Percentiles rank a stretch among this genome's conserved stretches.
Evolutionary conservation across 2,329 filamentous ascomycete genomes (phyloP).

Genomic region (Emergomyces pasteurianus): DNA sequence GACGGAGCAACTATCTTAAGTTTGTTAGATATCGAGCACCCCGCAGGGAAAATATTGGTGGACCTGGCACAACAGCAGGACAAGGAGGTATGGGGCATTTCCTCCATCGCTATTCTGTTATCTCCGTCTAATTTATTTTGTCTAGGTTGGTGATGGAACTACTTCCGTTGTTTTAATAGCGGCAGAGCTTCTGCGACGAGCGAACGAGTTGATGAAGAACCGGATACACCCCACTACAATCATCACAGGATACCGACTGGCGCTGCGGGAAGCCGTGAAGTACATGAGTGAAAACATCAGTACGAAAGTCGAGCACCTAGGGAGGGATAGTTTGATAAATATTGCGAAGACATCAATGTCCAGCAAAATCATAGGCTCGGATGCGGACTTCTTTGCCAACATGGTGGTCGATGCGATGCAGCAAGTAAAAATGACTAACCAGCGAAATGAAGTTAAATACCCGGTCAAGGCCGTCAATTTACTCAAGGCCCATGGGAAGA

Average conservation of each 20-base stretch:
- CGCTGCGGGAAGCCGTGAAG: constrained; percentile 88
- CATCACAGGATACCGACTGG: constrained; percentile 94
- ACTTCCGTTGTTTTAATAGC: constrained; percentile 97
- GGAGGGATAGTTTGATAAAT: constrained; percentile 78
- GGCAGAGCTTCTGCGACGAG: constrained; percentile 81
- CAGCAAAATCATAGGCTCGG: constrained; percentile 93
- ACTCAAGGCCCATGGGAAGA: constrained; percentile 95
- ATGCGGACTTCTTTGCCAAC: constrained; percentile 93
- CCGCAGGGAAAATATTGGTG: constrained; percentile 94
- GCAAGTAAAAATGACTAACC: constrained; percentile 87
- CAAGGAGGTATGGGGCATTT: constrained; percentile 53
- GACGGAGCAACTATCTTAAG: constrained; percentile 95
- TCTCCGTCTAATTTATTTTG: not conserved
- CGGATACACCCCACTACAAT: constrained; percentile 99
- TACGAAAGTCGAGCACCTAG: constrained; percentile 85
- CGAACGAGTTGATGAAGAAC: constrained; percentile 98
- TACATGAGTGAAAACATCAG: constrained; percentile 99
- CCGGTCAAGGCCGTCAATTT: constrained; percentile 99
- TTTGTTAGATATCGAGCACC: constrained; percentile 93
- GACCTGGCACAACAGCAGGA: constrained; percentile 97
- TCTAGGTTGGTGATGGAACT: constrained; percentile 80
- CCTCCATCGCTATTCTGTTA: not conserved
- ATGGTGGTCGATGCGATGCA: constrained; percentile 96
- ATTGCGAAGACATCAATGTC: constrained; percentile 99
- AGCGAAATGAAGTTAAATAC: constrained; percentile 84